Base-by-base conservation (phyloP, 1,284 basidiomycete genomes). In the Malassezia restricta region DNA sequence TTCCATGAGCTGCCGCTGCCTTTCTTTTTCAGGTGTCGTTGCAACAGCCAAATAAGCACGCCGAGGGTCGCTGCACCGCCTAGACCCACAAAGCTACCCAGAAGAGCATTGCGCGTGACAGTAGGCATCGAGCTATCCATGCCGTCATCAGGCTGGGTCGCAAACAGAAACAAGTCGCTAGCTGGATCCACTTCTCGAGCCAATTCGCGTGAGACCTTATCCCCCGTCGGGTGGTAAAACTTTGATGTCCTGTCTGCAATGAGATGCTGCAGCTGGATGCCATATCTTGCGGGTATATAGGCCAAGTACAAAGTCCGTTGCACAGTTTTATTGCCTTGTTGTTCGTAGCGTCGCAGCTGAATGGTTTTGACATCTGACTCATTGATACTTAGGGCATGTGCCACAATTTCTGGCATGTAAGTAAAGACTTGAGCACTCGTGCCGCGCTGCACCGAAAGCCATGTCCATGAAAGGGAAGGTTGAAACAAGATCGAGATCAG, bases 391-490 rank as follows among this genome's bases (percentile, higher is more conserved):
- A 63, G 49, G 6, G 59, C 51, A 15, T 51, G 32, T 28, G 61
- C 56, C 6, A 72, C 51, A 8, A 72, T 49, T n/a, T 39, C 47
- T 6, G 69, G 69, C 63, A 72, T 64, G 33, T 65, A 70, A 9
- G 61, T 66, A 55, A 72, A 68, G 50, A 72, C 59, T 51, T 72
- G 69, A 6, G 68, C 66, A 12, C 66, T 65, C 8, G 69, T 58
- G 27, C 60, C 66, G 14, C 68, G 58, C 49, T 68, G 65, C 27
- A 44, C 49, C 14, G 61, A 61, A 28, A 72, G 51, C 59, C 62
- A 66, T n/a, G 46, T 49, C 69, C 69, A 72, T 15, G 57, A 48
- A 54, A 72, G 55, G 32, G 59, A 49, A 11, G 50, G 35, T 44
- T 67, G 63, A 59, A 68, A 67, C 32, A 70, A 41, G 20, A 72